Evolutionary conservation across 345 rosid genomes (phyloP).

Genomic region (Psidium guajava): DNA sequence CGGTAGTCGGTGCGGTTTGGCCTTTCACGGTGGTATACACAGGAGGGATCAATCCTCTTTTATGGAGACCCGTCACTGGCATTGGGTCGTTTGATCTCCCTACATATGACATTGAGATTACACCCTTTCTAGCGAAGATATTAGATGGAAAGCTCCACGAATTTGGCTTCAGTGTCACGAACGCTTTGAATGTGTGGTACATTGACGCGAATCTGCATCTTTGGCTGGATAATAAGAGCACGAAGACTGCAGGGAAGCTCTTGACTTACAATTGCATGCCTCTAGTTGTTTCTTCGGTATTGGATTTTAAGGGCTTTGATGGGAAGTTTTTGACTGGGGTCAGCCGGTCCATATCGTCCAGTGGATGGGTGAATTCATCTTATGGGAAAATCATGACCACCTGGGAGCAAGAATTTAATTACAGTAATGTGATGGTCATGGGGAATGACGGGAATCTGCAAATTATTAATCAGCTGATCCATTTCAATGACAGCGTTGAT

Average conservation of each 20-base stretch:
- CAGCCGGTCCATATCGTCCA: conserved; percentile 36
- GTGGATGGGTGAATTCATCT: conserved; percentile 65
- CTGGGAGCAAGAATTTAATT: conserved; percentile 36
- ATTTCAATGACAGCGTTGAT: conserved; percentile 31
- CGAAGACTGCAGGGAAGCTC: conserved; percentile 43
- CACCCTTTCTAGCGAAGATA: conserved; percentile 51
- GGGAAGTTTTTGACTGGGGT: conserved; percentile 50
- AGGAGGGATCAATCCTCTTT: conserved; percentile 64
- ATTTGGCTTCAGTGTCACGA: conserved; percentile 52
- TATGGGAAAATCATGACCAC: conserved; percentile 43
- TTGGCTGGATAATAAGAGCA: conserved; percentile 48
- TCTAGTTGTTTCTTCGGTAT: conserved; percentile 13
- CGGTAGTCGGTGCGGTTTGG: conserved; percentile 56
- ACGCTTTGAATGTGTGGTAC: conserved; percentile 77
- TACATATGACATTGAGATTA: conserved; percentile 70
- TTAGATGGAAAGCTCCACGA: conserved; percentile 59
- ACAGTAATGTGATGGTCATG: conserved; percentile 43
- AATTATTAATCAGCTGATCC: conserved; percentile 52
- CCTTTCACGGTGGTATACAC: conserved; percentile 83
- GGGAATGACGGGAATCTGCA: conserved; percentile 41
- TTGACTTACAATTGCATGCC: conserved; percentile 25
- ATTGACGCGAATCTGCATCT: conserved; percentile 86
- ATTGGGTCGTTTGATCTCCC: conserved; percentile 84
- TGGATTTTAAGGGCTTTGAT: conserved; percentile 37
- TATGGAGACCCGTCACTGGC: conserved; percentile 77